These are phyloP conservation scores for Anisodus tanguticus DNA, from an alignment of 257 asterid species.

Conservation along the genomic window DNA sequence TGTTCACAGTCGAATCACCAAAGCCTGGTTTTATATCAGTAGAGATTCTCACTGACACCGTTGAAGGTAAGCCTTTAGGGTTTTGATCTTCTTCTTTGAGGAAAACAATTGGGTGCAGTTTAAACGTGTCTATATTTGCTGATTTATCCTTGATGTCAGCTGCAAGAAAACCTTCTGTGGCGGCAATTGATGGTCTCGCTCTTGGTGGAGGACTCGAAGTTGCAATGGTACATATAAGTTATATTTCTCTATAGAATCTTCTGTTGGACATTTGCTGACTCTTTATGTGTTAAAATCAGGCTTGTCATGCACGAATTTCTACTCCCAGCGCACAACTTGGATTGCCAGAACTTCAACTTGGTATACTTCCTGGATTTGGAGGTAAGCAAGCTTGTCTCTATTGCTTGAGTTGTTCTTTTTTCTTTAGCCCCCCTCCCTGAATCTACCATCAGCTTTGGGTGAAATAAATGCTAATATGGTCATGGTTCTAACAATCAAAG, in stretches of 20 bases:
- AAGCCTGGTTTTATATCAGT: constrained; percentile 86
- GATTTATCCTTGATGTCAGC: constrained; percentile 49
- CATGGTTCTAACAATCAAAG: neutral
- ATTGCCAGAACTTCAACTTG: constrained; percentile 98
- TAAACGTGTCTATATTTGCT: constrained; percentile 12
- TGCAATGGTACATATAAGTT: constrained; percentile 70
- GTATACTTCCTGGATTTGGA: constrained; percentile 98
- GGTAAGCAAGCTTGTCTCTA: constrained; percentile 48
- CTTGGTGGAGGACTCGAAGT: constrained; percentile 98
- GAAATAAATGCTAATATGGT: neutral
- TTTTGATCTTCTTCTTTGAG: constrained; percentile 24
- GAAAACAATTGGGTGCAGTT: constrained; percentile 12
- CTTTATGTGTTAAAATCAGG: constrained; percentile 49
- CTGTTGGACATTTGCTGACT: constrained; percentile 11
- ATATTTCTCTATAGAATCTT: neutral
- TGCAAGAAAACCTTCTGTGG: constrained; percentile 93
- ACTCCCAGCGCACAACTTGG: constrained; percentile 94
- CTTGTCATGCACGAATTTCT: constrained; percentile 96
- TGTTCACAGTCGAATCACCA: constrained; percentile 70
- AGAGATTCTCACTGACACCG: constrained; percentile 76
- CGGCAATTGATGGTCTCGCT: constrained; percentile 99
- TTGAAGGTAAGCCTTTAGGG: constrained; percentile 61
- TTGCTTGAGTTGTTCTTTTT: neutral
- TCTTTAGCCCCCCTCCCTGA: neutral
- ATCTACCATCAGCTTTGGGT: neutral